Evolutionary conservation across 1,139 yeast species (phyloP).

Genomic region (Saccharomyces hybrid): DNA sequence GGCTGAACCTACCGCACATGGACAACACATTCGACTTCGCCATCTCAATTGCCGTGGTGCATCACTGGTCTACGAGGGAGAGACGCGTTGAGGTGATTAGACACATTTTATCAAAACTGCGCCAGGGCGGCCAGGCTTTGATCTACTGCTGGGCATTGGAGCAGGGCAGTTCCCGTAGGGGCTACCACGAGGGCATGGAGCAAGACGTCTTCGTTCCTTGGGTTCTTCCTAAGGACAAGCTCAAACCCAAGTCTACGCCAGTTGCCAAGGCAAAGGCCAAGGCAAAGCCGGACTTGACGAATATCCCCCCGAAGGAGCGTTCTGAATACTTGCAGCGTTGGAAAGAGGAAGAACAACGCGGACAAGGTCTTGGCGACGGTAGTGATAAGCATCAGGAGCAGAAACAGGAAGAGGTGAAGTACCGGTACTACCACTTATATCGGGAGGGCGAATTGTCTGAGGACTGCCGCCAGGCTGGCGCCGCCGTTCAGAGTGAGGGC

Average conservation of each 20-base stretch:
- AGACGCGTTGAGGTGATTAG: conserved; percentile 69
- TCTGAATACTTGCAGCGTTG: conserved; percentile 24
- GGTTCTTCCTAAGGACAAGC: conserved; percentile 54
- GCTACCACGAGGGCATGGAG: conserved; percentile 82
- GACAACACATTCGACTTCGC: conserved; percentile 70
- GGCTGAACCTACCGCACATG: conserved; percentile 61
- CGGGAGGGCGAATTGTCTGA: conserved; percentile 70
- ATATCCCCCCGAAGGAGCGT: conserved; percentile 25
- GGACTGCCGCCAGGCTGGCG: conserved; percentile 68
- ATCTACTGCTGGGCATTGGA: conserved; percentile 96
- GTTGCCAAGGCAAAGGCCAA: conserved; percentile 12
- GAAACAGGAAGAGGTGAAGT: conserved; percentile 41
- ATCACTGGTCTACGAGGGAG: conserved; percentile 81
- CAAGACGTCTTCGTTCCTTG: conserved; percentile 95
- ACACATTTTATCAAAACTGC: conserved; percentile 57
- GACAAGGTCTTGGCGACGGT: conserved; percentile 13
- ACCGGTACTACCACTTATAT: conserved; percentile 84
- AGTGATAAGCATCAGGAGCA: conserved; percentile 10
- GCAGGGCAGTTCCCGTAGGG: conserved; percentile 77
- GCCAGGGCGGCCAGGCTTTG: conserved; percentile 57
- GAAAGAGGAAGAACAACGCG: conserved; percentile 23
- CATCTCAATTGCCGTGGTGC: conserved; percentile 90
- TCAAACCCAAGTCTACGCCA: conserved; percentile 15
- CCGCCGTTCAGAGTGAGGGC: conserved; percentile 56
- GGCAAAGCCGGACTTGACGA: conserved; percentile 23